Conservation (phyloP, 805 yeast genomes). For the Pichia californica region DNA sequence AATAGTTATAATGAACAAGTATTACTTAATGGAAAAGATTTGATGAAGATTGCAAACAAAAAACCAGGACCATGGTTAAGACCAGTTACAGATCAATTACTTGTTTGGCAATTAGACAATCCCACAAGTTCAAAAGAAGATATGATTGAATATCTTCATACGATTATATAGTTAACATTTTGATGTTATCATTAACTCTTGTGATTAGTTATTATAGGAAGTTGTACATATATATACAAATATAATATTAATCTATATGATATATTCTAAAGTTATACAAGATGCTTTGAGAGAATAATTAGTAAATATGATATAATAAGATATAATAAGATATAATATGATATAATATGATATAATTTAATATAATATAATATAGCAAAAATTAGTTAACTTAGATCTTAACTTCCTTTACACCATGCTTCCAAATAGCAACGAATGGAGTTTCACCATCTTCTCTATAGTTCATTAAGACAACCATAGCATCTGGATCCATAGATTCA, state of each 20-base stretch:
- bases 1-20: slow-evolving; percentile 51
- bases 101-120: slow-evolving; percentile 74
- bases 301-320: background rate
- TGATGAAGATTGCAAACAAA: slow-evolving; percentile 42
- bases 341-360: background rate
- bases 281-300: background rate
- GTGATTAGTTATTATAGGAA: too few species aligned
- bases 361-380: background rate
- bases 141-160: slow-evolving; percentile 39
- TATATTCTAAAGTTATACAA: too few species aligned
- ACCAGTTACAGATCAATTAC: slow-evolving; percentile 43
- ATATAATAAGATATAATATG: background rate
- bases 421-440: slow-evolving; percentile 97
- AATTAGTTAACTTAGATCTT: slow-evolving; percentile 63
- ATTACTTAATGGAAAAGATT: slow-evolving; percentile 67
- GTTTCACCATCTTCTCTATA: slow-evolving; percentile 99
- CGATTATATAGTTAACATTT: background rate
- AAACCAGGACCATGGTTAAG: slow-evolving; percentile 90
- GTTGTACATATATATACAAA: too few species aligned
- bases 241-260: too few species aligned
- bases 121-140: slow-evolving; percentile 52
- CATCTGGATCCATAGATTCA: slow-evolving; percentile 99
- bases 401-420: slow-evolving; percentile 88
- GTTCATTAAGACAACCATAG: slow-evolving; percentile 95
- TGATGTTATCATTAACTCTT: too few species aligned